Evolutionary conservation across 2,329 filamentous ascomycete genomes (phyloP).

Genomic region (Calonectria fujianensis): DNA sequence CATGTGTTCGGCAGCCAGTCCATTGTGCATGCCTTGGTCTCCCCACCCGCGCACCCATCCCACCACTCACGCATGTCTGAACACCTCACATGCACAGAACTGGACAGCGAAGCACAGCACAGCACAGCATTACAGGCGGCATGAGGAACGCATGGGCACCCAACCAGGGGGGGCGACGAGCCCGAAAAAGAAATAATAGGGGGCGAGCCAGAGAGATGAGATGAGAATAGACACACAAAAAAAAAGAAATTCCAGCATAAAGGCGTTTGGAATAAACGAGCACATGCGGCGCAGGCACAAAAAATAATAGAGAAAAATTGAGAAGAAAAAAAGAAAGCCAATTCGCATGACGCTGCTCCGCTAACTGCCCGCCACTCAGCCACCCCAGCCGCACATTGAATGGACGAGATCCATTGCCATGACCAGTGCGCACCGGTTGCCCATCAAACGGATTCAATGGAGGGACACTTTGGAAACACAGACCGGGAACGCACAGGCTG

Average conservation of each 20-base stretch:
- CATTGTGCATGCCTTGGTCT: constrained; percentile 14
- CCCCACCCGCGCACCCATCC: constrained; percentile 16
- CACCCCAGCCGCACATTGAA: constrained; percentile 18
- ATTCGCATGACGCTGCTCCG: constrained; percentile 23
- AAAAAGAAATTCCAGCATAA: constrained; percentile 8
- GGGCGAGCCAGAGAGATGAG: not conserved
- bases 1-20: constrained; percentile 15
- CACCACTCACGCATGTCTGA: constrained; percentile 29
- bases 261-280: constrained; percentile 17
- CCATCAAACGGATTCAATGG: constrained; percentile 19
- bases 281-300: constrained; percentile 6
- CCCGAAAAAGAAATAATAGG: constrained; percentile 15
- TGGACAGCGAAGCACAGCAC: constrained; percentile 27
- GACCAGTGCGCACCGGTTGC: not conserved
- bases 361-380: constrained; percentile 4
- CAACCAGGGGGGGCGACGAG: constrained; percentile 29
- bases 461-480: constrained; percentile 30
- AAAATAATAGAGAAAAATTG: constrained; percentile 7
- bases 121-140: constrained; percentile 31
- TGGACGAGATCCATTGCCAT: not conserved
- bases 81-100: constrained; percentile 36
- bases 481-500: constrained; percentile 9
- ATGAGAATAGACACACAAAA: constrained; percentile 1
- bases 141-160: constrained; percentile 39
- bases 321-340: not conserved